Conservation (phyloP, 371 early-diverging fungal species). For the Mortierella sp. region DNA sequence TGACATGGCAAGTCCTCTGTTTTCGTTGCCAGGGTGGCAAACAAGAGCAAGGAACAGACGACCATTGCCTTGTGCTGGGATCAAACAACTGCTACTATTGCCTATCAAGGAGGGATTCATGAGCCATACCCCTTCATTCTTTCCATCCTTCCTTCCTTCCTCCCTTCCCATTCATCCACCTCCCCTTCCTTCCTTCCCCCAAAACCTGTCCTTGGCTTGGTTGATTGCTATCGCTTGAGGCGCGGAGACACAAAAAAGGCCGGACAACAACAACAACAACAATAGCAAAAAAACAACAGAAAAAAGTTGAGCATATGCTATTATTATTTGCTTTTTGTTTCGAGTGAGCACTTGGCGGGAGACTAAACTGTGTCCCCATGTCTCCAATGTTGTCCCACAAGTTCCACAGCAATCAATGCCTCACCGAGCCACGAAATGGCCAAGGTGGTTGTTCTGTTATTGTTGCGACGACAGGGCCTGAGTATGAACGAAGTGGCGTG, state of each 20-base stretch:
- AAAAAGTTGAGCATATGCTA: slow-evolving; percentile 10
- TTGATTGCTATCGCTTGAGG: background rate
- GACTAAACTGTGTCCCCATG: slow-evolving; percentile 9
- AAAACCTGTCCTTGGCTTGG: background rate
- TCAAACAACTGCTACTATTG: slow-evolving; percentile 1
- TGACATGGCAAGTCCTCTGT: background rate
- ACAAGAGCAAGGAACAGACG: no score
- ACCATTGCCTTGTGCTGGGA: background rate
- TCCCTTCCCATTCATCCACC: no score
- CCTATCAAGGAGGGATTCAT: background rate
- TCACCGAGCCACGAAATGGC: background rate
- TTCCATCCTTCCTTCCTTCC: background rate
- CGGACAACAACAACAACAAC: background rate
- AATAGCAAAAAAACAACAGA: background rate
- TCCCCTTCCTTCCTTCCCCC: background rate
- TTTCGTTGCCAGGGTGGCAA: background rate
- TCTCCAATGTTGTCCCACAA: background rate
- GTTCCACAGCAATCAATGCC: background rate
- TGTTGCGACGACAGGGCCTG: no score
- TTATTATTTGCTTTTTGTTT: slow-evolving; percentile 15
- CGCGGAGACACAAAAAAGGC: slow-evolving; percentile 3
- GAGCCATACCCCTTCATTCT: background rate
- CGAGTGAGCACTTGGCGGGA: slow-evolving; percentile 13
- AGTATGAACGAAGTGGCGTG: background rate
- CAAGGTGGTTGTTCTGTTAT: no score